Evolutionary conservation across 352 stramenopile genomes (phyloP).

Genomic region (Globisporangium nodosum): DNA sequence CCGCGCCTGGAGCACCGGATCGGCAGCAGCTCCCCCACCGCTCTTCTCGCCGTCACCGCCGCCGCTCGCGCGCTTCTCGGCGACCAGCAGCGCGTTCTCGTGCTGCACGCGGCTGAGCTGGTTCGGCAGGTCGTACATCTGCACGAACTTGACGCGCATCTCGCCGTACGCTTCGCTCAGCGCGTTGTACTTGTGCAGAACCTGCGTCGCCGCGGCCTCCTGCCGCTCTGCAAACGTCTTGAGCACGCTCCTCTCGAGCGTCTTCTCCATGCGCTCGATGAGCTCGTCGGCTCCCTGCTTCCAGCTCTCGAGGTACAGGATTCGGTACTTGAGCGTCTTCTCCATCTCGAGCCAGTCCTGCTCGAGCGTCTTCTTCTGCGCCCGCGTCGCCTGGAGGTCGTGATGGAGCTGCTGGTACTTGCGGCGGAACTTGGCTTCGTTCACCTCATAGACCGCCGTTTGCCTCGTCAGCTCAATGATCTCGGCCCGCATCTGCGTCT

Average conservation of each 20-base stretch:
- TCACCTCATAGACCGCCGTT: slow-evolving; percentile 76
- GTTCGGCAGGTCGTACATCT: slow-evolving; percentile 36
- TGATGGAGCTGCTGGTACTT: slow-evolving; percentile 47
- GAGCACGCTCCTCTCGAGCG: slow-evolving; percentile 53
- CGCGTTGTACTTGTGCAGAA: slow-evolving; percentile 34
- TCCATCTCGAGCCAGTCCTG: slow-evolving; percentile 87
- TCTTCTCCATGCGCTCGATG: slow-evolving; percentile 56
- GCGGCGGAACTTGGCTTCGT: slow-evolving; percentile 68
- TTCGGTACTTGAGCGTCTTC: slow-evolving; percentile 76
- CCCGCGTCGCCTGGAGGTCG: slow-evolving; percentile 29
- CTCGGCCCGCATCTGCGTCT: slow-evolving; percentile 36
- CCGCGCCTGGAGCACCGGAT: slow-evolving; percentile 23
- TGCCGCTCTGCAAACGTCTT: slow-evolving; percentile 42
- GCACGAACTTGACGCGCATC: slow-evolving; percentile 45
- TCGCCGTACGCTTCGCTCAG: slow-evolving; percentile 38
- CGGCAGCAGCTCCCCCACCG: neutral
- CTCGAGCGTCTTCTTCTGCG: slow-evolving; percentile 37
- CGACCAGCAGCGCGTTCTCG: slow-evolving; percentile 40
- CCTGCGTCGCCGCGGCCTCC: slow-evolving; percentile 20
- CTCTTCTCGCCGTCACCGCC: neutral
- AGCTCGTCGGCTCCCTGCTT: slow-evolving; percentile 67
- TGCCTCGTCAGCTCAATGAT: slow-evolving; percentile 71
- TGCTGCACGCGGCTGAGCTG: slow-evolving; percentile 44
- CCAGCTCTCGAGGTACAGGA: slow-evolving; percentile 91
- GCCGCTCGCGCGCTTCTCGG: slow-evolving; percentile 19